phyloP scores from a whole-genome alignment of 23 red algal species.

The Agarophyton chilense region DNA sequence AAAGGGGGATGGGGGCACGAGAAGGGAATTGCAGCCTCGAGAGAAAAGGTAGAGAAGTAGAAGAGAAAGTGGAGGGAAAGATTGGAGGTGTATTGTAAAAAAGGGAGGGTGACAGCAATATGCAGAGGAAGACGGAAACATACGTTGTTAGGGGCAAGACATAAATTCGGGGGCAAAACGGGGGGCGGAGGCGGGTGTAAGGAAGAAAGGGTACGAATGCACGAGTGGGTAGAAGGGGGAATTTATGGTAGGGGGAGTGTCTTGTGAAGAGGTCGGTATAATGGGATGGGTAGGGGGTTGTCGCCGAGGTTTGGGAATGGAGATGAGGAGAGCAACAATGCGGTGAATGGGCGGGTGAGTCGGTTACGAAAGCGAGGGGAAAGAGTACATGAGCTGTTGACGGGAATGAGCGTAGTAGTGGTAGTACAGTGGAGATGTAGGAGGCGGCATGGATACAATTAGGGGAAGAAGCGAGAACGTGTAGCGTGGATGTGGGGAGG shows the following conservation, averaged over 20 bases:
- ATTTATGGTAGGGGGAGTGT: neutral
- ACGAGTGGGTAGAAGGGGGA: neutral
- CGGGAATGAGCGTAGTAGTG: too few relatives aligned
- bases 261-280: neutral
- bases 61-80: neutral
- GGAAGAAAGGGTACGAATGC: neutral
- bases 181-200: neutral
- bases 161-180: too few relatives aligned
- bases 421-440: neutral
- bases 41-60: neutral
- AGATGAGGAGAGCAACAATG: conserved; percentile 7
- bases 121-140: neutral
- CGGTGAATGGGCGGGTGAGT: neutral
- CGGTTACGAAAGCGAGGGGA: too few relatives aligned
- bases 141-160: neutral
- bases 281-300: neutral
- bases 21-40: neutral
- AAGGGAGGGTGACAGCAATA: neutral
- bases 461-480: neutral
- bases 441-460: neutral
- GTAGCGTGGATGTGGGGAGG: neutral
- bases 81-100: neutral
- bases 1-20: neutral
- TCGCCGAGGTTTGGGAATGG: conserved; percentile 9
- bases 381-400: too few relatives aligned